These are phyloP conservation scores for Phytophthora chlamydospora DNA, from an alignment of 352 stramenopile species.

Conservation along the genomic window DNA sequence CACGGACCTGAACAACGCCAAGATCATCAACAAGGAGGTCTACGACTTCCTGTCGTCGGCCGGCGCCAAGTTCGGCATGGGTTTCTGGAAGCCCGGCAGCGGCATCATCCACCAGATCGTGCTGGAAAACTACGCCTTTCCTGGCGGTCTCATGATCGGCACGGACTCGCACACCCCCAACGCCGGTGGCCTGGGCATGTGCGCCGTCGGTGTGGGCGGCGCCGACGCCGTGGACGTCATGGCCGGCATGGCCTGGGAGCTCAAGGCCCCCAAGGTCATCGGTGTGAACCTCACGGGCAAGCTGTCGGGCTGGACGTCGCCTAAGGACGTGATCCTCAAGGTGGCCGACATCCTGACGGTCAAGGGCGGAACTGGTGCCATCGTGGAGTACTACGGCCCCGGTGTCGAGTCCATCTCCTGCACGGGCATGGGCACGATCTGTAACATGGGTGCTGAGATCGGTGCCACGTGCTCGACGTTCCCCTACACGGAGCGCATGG, in stretches of 20 bases:
- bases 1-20: constrained; percentile 88
- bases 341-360: constrained; percentile 94
- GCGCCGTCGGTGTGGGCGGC: constrained; percentile 92
- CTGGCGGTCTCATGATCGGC: constrained; percentile 94
- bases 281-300: constrained; percentile 94
- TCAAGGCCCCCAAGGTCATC: constrained; percentile 96
- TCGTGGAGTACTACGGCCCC: constrained; percentile 94
- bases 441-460: constrained; percentile 96
- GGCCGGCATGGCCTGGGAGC: constrained; percentile 94
- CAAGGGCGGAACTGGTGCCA: constrained; percentile 93
- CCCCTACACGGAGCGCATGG: constrained; percentile 93
- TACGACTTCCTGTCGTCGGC: constrained; percentile 94
- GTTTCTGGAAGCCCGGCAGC: constrained; percentile 94
- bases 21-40: constrained; percentile 92
- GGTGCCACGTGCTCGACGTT: constrained; percentile 94
- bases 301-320: constrained; percentile 92
- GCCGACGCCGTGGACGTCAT: constrained; percentile 94
- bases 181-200: constrained; percentile 93
- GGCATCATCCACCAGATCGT: constrained; percentile 96
- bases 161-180: constrained; percentile 96
- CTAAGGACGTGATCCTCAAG: constrained; percentile 96
- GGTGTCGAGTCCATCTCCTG: constrained; percentile 94
- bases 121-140: constrained; percentile 95
- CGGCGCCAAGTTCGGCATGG: constrained; percentile 94
- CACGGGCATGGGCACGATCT: constrained; percentile 95